Evolutionary conservation across 257 asterid species (phyloP).

Genomic region (Paraleonurus japonicus): DNA sequence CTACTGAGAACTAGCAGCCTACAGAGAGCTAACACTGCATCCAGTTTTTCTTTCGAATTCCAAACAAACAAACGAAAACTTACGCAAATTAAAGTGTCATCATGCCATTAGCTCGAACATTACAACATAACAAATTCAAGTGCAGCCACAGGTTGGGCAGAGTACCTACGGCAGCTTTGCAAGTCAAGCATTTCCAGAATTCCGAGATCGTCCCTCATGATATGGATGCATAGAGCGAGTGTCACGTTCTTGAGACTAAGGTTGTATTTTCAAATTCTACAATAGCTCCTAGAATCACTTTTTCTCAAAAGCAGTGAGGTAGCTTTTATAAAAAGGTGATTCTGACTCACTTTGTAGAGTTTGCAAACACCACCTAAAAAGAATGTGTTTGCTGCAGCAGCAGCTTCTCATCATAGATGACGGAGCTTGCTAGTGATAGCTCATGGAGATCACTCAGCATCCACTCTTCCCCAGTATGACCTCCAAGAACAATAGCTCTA

Average conservation of each 20-base stretch:
- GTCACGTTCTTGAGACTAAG: constrained; percentile 19
- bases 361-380: not conserved
- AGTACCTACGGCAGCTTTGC: constrained; percentile 15
- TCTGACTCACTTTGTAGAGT: not conserved
- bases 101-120: constrained; percentile 31
- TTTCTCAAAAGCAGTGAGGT: not conserved
- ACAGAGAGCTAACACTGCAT: constrained; percentile 29
- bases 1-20: constrained; percentile 46
- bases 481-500: constrained; percentile 87
- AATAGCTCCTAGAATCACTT: not conserved
- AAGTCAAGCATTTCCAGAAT: constrained; percentile 21
- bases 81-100: constrained; percentile 34
- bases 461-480: constrained; percentile 97
- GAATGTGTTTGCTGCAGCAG: constrained; percentile 19
- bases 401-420: constrained; percentile 25
- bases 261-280: not conserved
- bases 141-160: constrained; percentile 16
- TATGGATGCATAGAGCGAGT: not conserved
- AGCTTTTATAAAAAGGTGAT: not conserved
- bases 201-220: constrained; percentile 11
- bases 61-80: constrained; percentile 33
- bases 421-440: constrained; percentile 69
- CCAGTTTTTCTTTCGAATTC: constrained; percentile 27
- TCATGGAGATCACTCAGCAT: constrained; percentile 89
- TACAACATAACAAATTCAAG: constrained; percentile 26